Evolutionary conservation across 1,139 yeast genomes (phyloP).

Genomic region (Lodderomyces orthopsilosis): DNA sequence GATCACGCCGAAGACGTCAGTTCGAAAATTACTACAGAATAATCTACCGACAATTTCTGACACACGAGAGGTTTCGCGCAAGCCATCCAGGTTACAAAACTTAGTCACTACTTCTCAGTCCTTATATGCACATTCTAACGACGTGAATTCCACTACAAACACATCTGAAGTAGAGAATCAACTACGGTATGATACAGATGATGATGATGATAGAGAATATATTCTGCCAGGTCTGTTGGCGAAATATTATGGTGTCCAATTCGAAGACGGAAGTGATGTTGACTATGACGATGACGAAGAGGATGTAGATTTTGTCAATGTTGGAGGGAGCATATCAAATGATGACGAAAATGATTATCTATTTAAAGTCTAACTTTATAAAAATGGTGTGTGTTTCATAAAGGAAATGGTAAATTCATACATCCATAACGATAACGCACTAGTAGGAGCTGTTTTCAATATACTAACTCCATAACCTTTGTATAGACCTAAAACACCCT

Average conservation of each 20-base stretch:
- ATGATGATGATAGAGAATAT: conserved; percentile 38
- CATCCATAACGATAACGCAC: conserved; percentile 71
- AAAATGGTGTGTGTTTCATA: conserved; percentile 6
- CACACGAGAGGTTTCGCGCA: conserved; percentile 11
- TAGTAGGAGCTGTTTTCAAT: conserved; percentile 77
- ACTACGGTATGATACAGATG: conserved; percentile 17
- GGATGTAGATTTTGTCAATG: conserved; percentile 24
- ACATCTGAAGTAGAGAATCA: conserved; percentile 14
- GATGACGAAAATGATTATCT: conserved; percentile 34
- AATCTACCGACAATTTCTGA: conserved; percentile 6
- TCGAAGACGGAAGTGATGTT: conserved; percentile 22
- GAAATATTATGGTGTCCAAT: conserved; percentile 25
- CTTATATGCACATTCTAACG: conserved; percentile 27
- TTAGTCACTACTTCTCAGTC: conserved; percentile 39
- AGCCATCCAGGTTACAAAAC: conserved; percentile 32
- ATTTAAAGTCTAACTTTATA: conserved; percentile 20
- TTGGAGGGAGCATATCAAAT: conserved; percentile 17
- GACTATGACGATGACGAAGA: conserved; percentile 19
- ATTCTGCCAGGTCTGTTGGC: conserved; percentile 45
- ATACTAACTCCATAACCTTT: conserved; percentile 70
- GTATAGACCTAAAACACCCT: conserved; percentile 69
- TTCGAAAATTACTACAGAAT: background rate
- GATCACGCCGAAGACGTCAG: conserved; percentile 12
- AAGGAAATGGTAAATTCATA: conserved; percentile 49
- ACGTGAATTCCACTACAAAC: conserved; percentile 12